These are phyloP conservation scores for Monosporozyma unispora DNA, from an alignment of 805 yeast species.

Conservation along the genomic window DNA sequence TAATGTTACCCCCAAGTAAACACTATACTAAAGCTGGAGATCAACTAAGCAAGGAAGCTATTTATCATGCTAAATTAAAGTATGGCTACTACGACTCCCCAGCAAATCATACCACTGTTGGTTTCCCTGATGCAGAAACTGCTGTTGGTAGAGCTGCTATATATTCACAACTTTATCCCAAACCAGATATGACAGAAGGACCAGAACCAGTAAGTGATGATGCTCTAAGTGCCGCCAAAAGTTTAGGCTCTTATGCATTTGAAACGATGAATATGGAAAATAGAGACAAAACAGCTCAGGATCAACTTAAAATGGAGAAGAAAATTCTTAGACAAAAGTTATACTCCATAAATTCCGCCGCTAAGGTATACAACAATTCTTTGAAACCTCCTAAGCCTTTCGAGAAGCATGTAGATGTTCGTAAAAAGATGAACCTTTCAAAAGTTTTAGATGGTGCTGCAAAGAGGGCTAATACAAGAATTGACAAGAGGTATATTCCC, in stretches of 20 bases:
- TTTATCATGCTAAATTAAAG: slow-evolving; percentile 62
- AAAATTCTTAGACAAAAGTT: neutral
- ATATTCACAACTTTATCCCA: slow-evolving; percentile 36
- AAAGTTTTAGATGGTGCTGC: slow-evolving; percentile 28
- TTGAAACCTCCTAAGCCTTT: neutral
- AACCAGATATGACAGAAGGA: neutral
- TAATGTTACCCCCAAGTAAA: neutral
- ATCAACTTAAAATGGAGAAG: slow-evolving; percentile 3
- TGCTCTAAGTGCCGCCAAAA: slow-evolving; percentile 33
- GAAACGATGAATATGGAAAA: slow-evolving; percentile 13
- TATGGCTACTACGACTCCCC: slow-evolving; percentile 55
- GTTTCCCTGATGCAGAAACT: slow-evolving; percentile 46
- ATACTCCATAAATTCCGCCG: slow-evolving; percentile 5
- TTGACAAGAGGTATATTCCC: slow-evolving; percentile 14
- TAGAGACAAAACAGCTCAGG: slow-evolving; percentile 36
- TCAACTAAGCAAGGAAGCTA: slow-evolving; percentile 65
- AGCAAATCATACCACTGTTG: slow-evolving; percentile 38
- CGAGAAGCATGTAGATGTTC: neutral
- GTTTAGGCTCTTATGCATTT: slow-evolving; percentile 26
- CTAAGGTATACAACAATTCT: neutral
- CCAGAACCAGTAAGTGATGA: slow-evolving; percentile 9
- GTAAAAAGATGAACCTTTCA: slow-evolving; percentile 20
- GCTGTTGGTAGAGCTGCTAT: slow-evolving; percentile 74
- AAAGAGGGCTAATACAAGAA: slow-evolving; percentile 20
- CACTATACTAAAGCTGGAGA: slow-evolving; percentile 18